Evolutionary conservation across 768 basidiomycete genomes (phyloP), one percentile per base, ranked within the genome.

Genomic region (Suillus variegatus): DNA sequence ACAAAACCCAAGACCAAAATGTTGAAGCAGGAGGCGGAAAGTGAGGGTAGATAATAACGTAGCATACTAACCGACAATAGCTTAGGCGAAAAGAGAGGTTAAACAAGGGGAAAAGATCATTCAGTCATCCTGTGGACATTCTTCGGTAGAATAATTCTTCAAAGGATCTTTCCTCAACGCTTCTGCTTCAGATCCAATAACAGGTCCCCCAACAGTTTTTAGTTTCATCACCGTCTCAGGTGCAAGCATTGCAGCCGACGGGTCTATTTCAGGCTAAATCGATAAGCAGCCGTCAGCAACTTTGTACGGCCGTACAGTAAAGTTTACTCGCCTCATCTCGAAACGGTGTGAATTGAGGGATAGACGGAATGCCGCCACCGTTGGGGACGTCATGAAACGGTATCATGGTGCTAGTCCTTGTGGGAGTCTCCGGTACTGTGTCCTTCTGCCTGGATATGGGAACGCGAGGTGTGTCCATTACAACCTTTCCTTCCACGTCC

Each of bases 141-240:
- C 75, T 9, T 66, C 73, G 12, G 40, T 49, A n/a, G 72, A 70
- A 75, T 93, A 92, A 72, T 94, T 93, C 80, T 91, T 93, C 73
- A 94, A 77, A 2, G 92, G 92, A 73, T 93, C 90, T 69, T 86
- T 91, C 66, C 92, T 81, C 65, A 94, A 73, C 2, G 90, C 91
- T 72, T 94, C 92, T 40, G 90, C 90, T 75, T 93, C 91, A 2
- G 88, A 86, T 38, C 82, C 77, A 46, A 82, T 75, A 28, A 74
- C 69, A 10, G 80, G 76, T 13, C 81, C 67, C 64, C 82, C 78
- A 64, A 78, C 75, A 66, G 79, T 80, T 77, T 89, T 91, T 61
- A 82, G 81, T 72, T 86, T 91, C 85, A 91, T 92, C 25, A 88
- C 82, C n/a, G 86, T 82, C 60, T 85, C 85, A n/a, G 82, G 80